These are phyloP conservation scores for Aspergillus arachidicola DNA, from an alignment of 2,329 filamentous ascomycete species.

Conservation along the genomic window DNA sequence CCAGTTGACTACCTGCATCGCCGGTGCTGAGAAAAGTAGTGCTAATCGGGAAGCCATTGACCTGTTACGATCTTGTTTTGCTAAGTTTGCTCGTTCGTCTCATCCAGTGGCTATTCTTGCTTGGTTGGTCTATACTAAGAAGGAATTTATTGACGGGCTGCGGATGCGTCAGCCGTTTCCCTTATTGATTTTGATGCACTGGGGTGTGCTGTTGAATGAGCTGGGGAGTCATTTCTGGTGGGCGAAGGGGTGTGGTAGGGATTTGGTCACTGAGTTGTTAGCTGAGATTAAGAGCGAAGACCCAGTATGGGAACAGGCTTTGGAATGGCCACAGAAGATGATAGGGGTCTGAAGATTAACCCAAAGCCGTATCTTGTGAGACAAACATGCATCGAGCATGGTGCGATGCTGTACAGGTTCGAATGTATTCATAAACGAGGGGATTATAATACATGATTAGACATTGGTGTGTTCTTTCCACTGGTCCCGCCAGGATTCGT, in stretches of 20 bases:
- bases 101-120: neutral
- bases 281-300: neutral
- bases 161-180: neutral
- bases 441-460: neutral
- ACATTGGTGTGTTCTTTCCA: neutral
- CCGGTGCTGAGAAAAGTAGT: neutral
- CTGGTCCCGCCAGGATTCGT: neutral
- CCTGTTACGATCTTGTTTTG: slow-evolving; percentile 29
- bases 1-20: slow-evolving; percentile 16
- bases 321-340: neutral
- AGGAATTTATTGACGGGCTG: neutral
- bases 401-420: neutral
- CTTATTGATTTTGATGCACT: neutral
- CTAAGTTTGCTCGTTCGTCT: slow-evolving; percentile 23
- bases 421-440: neutral
- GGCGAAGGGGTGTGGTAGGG: neutral
- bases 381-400: neutral
- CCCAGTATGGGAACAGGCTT: neutral
- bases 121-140: neutral
- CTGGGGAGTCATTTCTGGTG: neutral
- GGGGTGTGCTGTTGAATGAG: neutral
- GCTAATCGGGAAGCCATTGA: slow-evolving; percentile 11
- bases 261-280: neutral
- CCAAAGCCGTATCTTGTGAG: neutral
- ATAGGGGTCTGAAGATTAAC: neutral